Evolutionary conservation across 768 basidiomycete species (phyloP), one percentile per base, ranked within the genome.

Genomic region (Boletus sp.): DNA sequence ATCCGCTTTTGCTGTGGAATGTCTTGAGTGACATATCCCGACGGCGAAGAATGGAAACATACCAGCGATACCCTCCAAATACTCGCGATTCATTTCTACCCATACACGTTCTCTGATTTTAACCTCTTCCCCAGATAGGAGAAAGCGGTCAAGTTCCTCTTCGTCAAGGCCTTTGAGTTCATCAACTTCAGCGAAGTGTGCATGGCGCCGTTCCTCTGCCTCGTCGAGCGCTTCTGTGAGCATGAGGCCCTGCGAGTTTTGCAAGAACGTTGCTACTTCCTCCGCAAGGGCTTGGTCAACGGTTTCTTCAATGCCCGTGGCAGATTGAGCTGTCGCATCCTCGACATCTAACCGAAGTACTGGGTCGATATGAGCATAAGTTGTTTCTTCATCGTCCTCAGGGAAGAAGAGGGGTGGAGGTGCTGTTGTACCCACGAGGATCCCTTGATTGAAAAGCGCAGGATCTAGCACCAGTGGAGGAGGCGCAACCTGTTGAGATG

Each of bases 81-180:
- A 98, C 33, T 97, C 94, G 63, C 82, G 82, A 70, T 97, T 97
- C 65, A 93, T 77, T 73, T 95, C 93, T 47, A 95, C 92, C 94
- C 94, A 98, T 1, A 97, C 84, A 11, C 92, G 85, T 70, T 93
- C 92, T 71, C 91, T 98, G 66, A 92, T 78, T 68, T 78, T 84
- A 4, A 91, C 87, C 71, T 96, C 94, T 24, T 88, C 89, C 36
- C 88, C 87, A 8, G 80, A 83, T 24, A 94, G 73, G 54, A 92
- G 75, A 67, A 97, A 89, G 28, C 77, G 77, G 69, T 96, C 89
- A 42, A 97, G 78, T 68, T 98, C 94, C 6, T 87, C 91, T 65
- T 98, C 94, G 71, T 97, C 89, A n/a, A 98, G 77, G 15, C 88
- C 92, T 20, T 77, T 68, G 46, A 93, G 74, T 60, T 89, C 87